Conservation (phyloP, 768 basidiomycete species). For the Tylopilus rubrobrunneus region DNA sequence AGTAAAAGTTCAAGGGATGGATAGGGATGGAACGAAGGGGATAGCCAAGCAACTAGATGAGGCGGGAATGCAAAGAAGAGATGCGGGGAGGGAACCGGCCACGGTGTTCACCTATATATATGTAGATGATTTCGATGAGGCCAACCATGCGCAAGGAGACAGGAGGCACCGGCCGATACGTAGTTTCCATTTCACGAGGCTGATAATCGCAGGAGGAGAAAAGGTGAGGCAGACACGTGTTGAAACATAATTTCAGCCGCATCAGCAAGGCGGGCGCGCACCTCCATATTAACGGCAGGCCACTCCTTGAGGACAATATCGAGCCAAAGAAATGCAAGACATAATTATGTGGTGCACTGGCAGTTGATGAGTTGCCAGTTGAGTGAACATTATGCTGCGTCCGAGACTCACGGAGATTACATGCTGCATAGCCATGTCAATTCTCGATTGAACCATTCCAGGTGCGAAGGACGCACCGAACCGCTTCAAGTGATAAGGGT, state of each 20-base stretch:
- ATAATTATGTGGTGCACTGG: not conserved
- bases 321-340: constrained; percentile 4
- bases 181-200: no score
- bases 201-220: constrained; percentile 34
- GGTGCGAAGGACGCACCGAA: constrained; percentile 4
- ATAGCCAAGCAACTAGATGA: constrained; percentile 7
- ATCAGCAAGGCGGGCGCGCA: constrained; percentile 13
- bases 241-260: not conserved
- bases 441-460: constrained; percentile 7
- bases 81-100: no score
- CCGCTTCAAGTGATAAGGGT: not conserved
- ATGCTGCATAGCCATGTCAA: constrained; percentile 10
- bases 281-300: constrained; percentile 6
- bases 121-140: constrained; percentile 33
- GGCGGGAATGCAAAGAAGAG: no score
- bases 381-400: not conserved
- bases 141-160: constrained; percentile 27
- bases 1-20: not conserved
- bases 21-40: constrained; percentile 6
- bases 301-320: constrained; percentile 1
- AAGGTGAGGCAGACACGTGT: constrained; percentile 32
- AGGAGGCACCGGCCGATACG: constrained; percentile 18
- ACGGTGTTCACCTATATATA: no score
- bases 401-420: constrained; percentile 21
- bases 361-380: not conserved